phyloP scores from a whole-genome alignment of 2,329 filamentous ascomycete species.

The Dothistroma septosporum region DNA sequence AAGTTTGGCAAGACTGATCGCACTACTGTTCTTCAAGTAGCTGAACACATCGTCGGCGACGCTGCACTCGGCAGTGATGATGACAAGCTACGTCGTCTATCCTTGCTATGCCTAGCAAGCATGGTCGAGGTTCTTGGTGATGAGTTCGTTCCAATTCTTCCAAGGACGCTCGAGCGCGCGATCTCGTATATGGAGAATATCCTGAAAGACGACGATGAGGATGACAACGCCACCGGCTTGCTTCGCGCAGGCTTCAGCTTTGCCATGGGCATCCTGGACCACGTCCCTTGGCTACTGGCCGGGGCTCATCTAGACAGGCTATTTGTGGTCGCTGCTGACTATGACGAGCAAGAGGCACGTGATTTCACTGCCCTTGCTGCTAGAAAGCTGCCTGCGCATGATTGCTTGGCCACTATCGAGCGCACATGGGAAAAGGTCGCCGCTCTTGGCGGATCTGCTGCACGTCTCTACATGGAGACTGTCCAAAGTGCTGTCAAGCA shows the following conservation, averaged over 20 bases:
- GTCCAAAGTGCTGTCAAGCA: slow-evolving; percentile 69
- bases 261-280: slow-evolving; percentile 71
- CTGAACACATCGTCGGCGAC: slow-evolving; percentile 69
- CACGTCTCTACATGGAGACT: slow-evolving; percentile 38
- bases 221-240: slow-evolving; percentile 30
- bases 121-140: slow-evolving; percentile 85
- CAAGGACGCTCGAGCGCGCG: slow-evolving; percentile 67
- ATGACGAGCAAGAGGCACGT: slow-evolving; percentile 34
- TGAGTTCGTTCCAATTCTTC: slow-evolving; percentile 77
- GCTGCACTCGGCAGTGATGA: slow-evolving; percentile 74
- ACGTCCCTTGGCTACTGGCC: slow-evolving; percentile 86
- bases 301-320: slow-evolving; percentile 68
- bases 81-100: slow-evolving; percentile 73
- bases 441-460: slow-evolving; percentile 21
- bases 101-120: slow-evolving; percentile 83
- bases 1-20: slow-evolving; percentile 92
- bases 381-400: slow-evolving; percentile 70
- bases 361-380: slow-evolving; percentile 70
- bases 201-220: slow-evolving; percentile 50
- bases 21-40: slow-evolving; percentile 69
- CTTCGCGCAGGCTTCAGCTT: slow-evolving; percentile 57
- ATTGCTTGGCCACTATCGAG: slow-evolving; percentile 69
- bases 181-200: slow-evolving; percentile 67
- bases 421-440: slow-evolving; percentile 64
- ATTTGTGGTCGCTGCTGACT: slow-evolving; percentile 67